Conservation (phyloP, 305 asterid species). For the Fraxinus platypoda region DNA sequence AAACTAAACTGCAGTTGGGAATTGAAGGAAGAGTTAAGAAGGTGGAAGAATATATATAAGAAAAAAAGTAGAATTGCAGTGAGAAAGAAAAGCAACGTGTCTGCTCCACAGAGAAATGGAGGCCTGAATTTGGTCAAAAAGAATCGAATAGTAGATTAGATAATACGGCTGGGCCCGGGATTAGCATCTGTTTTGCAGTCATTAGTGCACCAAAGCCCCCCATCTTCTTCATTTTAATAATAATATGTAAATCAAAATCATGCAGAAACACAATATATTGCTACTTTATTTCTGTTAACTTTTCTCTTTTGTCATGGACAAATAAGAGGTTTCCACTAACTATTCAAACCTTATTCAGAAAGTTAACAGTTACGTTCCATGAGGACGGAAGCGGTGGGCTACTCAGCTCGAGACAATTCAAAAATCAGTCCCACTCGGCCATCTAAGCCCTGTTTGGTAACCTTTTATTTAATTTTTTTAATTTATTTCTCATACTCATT, state of each 20-base stretch:
- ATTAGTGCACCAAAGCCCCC: neutral
- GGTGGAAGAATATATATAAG: neutral
- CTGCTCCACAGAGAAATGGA: constrained; percentile 37
- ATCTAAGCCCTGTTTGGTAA: neutral
- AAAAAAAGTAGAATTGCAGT: neutral
- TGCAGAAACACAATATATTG: neutral
- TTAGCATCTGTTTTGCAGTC: constrained; percentile 2
- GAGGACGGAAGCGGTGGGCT: neutral
- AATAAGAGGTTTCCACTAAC: neutral
- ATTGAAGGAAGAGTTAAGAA: neutral
- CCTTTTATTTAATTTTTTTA: no score
- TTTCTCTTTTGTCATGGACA: neutral
- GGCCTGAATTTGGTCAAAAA: constrained; percentile 4
- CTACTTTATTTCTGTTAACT: neutral
- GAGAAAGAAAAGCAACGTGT: constrained; percentile 36
- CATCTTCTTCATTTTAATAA: neutral
- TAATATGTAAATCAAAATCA: neutral
- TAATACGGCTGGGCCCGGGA: neutral
- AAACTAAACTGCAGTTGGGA: neutral
- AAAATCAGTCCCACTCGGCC: neutral
- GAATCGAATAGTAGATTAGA: neutral
- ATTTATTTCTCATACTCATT: no score
- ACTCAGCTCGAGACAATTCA: neutral
- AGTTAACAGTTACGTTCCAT: neutral
- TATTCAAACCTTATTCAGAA: neutral